phyloP scores from a whole-genome alignment of 2,329 filamentous ascomycete genomes.

The Cytospora piceae region DNA sequence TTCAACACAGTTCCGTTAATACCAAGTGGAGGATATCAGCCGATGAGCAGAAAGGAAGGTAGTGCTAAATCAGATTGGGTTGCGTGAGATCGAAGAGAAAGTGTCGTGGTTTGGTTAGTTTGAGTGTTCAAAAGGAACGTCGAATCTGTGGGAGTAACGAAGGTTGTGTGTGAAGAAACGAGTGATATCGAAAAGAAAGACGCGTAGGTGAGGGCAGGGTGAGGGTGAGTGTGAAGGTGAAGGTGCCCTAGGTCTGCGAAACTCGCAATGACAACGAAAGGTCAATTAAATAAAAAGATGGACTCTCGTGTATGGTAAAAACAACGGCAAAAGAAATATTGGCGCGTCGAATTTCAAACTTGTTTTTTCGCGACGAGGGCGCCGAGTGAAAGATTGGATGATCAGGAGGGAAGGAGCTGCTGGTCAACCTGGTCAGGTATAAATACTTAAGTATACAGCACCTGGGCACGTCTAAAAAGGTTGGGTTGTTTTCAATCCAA shows the following conservation, averaged over 20 bases:
- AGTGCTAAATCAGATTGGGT: neutral
- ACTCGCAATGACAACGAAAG: neutral
- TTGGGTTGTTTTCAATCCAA: neutral
- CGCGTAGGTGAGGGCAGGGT: too few relatives aligned
- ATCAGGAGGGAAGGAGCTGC: neutral
- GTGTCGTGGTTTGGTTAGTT: neutral
- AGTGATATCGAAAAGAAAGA: neutral
- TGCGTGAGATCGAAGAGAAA: neutral
- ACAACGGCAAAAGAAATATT: neutral
- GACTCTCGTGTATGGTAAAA: neutral
- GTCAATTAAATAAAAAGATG: neutral
- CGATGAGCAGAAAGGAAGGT: neutral
- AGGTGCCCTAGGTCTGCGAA: neutral
- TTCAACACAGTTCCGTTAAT: neutral
- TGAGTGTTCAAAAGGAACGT: neutral
- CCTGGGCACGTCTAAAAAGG: too few relatives aligned
- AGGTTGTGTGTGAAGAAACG: conserved; percentile 1
- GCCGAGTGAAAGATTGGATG: neutral
- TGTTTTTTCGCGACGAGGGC: conserved; percentile 1
- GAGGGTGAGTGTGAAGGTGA: neutral
- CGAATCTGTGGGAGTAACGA: neutral
- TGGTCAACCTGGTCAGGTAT: neutral
- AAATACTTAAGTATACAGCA: too few relatives aligned
- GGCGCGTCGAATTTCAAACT: neutral
- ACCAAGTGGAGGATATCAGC: neutral